phyloP scores from a whole-genome alignment of 2,329 filamentous ascomycete genomes.

The Trichophyton schoenleinii region DNA sequence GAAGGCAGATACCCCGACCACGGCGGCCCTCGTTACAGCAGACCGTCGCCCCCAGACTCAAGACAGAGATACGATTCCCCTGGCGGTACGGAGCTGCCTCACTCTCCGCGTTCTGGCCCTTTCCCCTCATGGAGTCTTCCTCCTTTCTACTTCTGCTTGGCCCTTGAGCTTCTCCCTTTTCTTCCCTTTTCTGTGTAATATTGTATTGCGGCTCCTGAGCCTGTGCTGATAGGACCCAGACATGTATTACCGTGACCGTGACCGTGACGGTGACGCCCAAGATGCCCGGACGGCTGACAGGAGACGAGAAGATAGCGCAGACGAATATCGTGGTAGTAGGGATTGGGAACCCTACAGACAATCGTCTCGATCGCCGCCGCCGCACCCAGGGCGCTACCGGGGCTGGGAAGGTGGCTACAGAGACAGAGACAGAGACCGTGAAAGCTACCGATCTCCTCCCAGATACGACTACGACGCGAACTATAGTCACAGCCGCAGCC shows the following conservation, averaged over 20 bases:
- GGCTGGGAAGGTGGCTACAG: slow-evolving; percentile 22
- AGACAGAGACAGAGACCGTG: slow-evolving; percentile 37
- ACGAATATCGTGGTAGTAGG: slow-evolving; percentile 21
- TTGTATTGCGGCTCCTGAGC: background rate
- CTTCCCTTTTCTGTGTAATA: background rate
- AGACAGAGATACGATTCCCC: slow-evolving; percentile 22
- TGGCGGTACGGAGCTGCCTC: slow-evolving; percentile 20
- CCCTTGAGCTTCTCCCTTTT: background rate
- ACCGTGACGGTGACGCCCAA: slow-evolving; percentile 12
- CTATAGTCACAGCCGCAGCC: slow-evolving; percentile 23
- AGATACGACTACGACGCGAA: slow-evolving; percentile 19
- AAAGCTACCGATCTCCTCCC: slow-evolving; percentile 33
- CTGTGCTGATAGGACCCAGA: background rate
- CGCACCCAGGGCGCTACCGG: slow-evolving; percentile 24
- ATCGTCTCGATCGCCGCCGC: slow-evolving; percentile 25
- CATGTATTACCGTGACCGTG: background rate
- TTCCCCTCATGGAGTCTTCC: slow-evolving; percentile 29
- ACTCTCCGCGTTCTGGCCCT: slow-evolving; percentile 22
- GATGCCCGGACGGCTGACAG: slow-evolving; percentile 18
- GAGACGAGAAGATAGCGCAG: slow-evolving; percentile 16
- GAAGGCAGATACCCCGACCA: slow-evolving; percentile 1
- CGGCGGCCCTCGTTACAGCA: slow-evolving; percentile 21
- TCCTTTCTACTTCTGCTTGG: background rate
- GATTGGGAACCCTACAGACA: slow-evolving; percentile 26
- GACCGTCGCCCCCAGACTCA: slow-evolving; percentile 27